Conservation (phyloP, 163 green algal genomes). For the Scenedesmus sp. region DNA sequence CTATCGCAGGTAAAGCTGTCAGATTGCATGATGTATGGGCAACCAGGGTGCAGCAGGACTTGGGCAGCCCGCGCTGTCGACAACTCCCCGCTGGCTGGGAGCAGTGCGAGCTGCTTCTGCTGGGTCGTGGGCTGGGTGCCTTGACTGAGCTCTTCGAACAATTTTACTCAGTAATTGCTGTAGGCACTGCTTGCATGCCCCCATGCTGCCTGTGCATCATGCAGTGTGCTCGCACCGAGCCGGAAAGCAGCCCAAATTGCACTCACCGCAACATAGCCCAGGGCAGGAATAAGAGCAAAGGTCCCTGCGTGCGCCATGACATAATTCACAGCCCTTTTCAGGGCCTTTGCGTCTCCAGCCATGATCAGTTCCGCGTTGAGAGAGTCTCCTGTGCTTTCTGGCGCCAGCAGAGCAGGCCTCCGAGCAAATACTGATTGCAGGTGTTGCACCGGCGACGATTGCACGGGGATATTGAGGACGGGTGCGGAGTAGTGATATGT, state of each 20-base stretch:
- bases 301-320: neutral
- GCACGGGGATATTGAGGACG: neutral
- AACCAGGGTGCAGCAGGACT: neutral
- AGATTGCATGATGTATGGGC: neutral
- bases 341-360: conserved; percentile 18
- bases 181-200: neutral
- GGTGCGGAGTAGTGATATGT: neutral
- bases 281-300: neutral
- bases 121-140: neutral
- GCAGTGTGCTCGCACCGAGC: neutral
- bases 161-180: neutral
- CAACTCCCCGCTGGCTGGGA: neutral
- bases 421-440: neutral
- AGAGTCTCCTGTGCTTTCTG: neutral
- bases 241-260: neutral
- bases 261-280: conserved; percentile 20
- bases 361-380: conserved; percentile 16
- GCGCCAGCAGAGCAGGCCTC: neutral
- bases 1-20: no score
- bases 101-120: neutral
- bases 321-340: conserved; percentile 23
- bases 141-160: neutral
- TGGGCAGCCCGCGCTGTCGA: neutral
- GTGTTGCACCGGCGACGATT: neutral
- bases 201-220: neutral